Percentiles rank a stretch among this genome's conserved stretches.
phyloP scores from a whole-genome alignment of 2,329 filamentous ascomycete species.

The Xylariaceae sp. region DNA sequence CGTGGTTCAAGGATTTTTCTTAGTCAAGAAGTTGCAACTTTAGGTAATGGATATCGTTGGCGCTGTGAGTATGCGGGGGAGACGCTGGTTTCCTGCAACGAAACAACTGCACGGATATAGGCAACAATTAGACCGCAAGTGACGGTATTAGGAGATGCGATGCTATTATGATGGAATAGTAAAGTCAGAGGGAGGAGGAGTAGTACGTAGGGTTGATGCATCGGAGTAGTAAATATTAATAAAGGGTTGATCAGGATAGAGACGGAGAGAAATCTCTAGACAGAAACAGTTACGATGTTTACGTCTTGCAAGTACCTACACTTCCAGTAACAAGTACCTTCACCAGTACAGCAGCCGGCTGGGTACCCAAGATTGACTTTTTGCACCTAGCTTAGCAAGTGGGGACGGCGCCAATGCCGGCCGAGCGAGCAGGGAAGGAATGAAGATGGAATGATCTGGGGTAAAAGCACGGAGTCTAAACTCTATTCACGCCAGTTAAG shows the following conservation, averaged over 20 bases:
- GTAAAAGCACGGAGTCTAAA: no score
- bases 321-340: no score
- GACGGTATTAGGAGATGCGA: conserved; percentile 3
- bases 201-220: conserved; percentile 3
- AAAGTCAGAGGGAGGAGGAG: neutral
- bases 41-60: conserved; percentile 41
- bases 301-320: no score
- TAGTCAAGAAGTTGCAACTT: conserved; percentile 40
- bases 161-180: conserved; percentile 2
- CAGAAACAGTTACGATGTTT: no score
- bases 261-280: conserved; percentile 8
- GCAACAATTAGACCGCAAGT: no score
- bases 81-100: conserved; percentile 23
- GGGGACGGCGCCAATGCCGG: no score
- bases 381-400: no score
- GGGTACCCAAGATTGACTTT: no score
- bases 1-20: conserved; percentile 34
- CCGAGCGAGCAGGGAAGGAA: neutral
- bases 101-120: conserved; percentile 3
- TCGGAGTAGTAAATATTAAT: neutral
- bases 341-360: no score
- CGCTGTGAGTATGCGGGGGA: conserved; percentile 41
- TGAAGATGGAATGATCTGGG: neutral
- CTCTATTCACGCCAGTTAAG: no score
- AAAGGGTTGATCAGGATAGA: conserved; percentile 5